Evolutionary conservation across 73 alveolate species (phyloP).

Genomic region (Blepharisma stoltei): DNA sequence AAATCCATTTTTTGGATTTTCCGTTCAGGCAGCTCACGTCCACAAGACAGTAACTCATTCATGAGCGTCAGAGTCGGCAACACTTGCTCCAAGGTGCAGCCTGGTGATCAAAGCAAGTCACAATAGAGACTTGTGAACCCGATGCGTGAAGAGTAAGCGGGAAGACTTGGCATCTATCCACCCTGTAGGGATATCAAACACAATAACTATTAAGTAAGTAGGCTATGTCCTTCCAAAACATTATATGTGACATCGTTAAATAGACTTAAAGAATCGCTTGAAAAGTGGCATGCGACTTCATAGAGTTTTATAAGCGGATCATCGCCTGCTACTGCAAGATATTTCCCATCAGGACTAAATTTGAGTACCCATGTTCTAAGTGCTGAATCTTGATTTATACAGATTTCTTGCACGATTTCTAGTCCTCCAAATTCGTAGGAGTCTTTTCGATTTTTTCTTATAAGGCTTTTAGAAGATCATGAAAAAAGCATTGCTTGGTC

Average conservation of each 20-base stretch:
- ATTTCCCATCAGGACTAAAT: slow-evolving; percentile 50
- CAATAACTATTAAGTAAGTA: too few species aligned
- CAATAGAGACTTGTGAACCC: too few species aligned
- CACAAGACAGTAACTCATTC: too few species aligned
- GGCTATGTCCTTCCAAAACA: neutral
- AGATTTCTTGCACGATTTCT: slow-evolving; percentile 20
- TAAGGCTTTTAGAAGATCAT: neutral
- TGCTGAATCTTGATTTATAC: neutral
- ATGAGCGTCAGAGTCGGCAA: too few species aligned
- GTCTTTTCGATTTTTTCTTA: neutral
- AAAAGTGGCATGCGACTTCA: slow-evolving; percentile 34
- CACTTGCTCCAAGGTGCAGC: too few species aligned
- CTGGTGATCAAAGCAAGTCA: too few species aligned
- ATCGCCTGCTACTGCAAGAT: slow-evolving; percentile 81
- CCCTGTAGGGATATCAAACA: too few species aligned
- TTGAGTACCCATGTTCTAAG: slow-evolving; percentile 42
- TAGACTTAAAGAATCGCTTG: neutral
- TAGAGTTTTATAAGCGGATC: slow-evolving; percentile 73
- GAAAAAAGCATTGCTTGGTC: slow-evolving; percentile 6
- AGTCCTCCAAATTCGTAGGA: neutral
- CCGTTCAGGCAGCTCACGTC: too few species aligned
- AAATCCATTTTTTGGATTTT: too few species aligned
- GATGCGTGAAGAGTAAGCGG: too few species aligned
- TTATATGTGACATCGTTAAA: neutral
- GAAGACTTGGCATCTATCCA: too few species aligned